These are phyloP conservation scores for Rubus parviflorus DNA, from an alignment of 306 rosid species.

Conservation along the genomic window DNA sequence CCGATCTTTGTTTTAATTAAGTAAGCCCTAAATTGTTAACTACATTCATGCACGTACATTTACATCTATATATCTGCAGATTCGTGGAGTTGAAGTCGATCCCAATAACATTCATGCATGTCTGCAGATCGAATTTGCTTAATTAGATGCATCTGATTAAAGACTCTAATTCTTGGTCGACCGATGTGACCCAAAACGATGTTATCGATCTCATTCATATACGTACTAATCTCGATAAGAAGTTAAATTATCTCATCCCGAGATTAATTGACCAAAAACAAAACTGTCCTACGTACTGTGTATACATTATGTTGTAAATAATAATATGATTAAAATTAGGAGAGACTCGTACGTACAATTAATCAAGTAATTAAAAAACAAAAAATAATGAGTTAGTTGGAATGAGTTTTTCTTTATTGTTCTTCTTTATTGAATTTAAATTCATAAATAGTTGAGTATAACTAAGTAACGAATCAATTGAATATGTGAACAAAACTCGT, in stretches of 20 bases:
- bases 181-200: background rate
- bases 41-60: background rate
- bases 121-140: background rate
- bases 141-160: background rate
- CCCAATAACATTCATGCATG: conserved; percentile 6
- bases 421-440: too few species aligned
- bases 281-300: background rate
- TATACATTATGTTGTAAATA: background rate
- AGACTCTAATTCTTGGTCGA: background rate
- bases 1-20: background rate
- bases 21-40: background rate
- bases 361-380: too few species aligned
- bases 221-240: background rate
- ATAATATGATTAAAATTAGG: background rate
- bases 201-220: background rate
- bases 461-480: too few species aligned
- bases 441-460: too few species aligned
- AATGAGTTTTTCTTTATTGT: too few species aligned
- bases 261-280: background rate
- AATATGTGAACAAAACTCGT: too few species aligned
- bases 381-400: too few species aligned
- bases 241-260: background rate
- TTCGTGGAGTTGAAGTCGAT: background rate
- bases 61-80: background rate
- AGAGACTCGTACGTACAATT: background rate